Percentiles rank a stretch among this genome's conserved stretches.
Evolutionary conservation across 345 rosid species (phyloP).

Genomic region (Citrus unshiu): DNA sequence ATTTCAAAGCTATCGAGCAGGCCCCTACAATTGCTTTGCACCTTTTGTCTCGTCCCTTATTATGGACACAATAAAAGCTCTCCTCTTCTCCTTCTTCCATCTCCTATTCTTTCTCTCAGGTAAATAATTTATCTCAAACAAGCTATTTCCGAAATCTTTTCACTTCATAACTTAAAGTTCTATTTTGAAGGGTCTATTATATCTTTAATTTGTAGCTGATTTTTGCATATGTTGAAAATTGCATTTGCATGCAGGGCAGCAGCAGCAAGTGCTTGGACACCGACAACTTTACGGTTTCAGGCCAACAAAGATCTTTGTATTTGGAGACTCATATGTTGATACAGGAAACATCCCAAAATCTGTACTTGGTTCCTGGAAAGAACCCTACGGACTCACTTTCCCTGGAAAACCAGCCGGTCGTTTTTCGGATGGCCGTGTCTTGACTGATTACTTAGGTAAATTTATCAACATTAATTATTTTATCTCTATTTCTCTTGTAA

Average conservation of each 20-base stretch:
- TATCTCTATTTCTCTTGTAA: background rate
- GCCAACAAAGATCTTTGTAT: constrained; percentile 55
- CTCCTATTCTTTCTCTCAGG: constrained; percentile 8
- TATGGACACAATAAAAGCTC: background rate
- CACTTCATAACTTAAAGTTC: background rate
- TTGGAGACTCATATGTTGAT: constrained; percentile 73
- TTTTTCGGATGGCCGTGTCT: constrained; percentile 56
- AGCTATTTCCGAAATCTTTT: background rate
- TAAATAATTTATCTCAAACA: background rate
- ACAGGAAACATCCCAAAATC: constrained; percentile 48
- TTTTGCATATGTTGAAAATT: background rate
- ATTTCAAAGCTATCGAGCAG: too few relatives aligned
- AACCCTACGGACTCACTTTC: constrained; percentile 55
- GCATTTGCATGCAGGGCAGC: background rate
- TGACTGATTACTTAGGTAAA: constrained; percentile 51
- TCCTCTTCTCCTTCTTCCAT: background rate
- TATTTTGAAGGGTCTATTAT: background rate
- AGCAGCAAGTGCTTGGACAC: background rate
- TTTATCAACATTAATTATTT: background rate
- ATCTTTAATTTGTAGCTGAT: background rate
- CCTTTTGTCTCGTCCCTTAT: background rate
- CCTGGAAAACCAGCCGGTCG: constrained; percentile 69
- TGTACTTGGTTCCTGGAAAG: constrained; percentile 39
- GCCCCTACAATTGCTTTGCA: background rate
- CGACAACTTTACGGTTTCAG: constrained; percentile 9